phyloP scores from a whole-genome alignment of 1,284 basidiomycete species.

The Prillingera fragicola region DNA sequence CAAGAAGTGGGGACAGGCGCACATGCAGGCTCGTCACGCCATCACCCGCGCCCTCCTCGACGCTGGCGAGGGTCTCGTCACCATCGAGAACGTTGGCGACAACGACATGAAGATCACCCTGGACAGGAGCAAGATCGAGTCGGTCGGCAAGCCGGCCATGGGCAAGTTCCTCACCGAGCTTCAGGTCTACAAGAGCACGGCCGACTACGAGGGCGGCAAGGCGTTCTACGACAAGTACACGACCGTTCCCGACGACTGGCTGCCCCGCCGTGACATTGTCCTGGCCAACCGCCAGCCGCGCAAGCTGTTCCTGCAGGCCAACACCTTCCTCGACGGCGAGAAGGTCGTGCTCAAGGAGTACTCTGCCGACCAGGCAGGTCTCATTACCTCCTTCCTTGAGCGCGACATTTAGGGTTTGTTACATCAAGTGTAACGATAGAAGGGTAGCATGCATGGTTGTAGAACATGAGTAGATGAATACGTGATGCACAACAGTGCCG shows the following conservation, averaged over 20 bases:
- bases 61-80: conserved; percentile 10
- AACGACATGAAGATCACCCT: conserved; percentile 13
- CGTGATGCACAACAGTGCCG: too few relatives aligned
- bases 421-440: too few relatives aligned
- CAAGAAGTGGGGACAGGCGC: conserved; percentile 81
- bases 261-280: conserved; percentile 13
- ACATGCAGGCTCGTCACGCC: conserved; percentile 58
- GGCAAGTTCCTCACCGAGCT: conserved; percentile 16
- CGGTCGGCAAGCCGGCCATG: conserved; percentile 12
- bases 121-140: conserved; percentile 11
- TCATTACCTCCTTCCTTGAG: conserved; percentile 17
- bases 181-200: conserved; percentile 19
- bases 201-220: conserved; percentile 10
- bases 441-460: too few relatives aligned
- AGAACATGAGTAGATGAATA: too few relatives aligned
- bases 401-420: conserved; percentile 13
- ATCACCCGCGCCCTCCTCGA: conserved; percentile 15
- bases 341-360: conserved; percentile 17
- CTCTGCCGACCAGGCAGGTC: conserved; percentile 8
- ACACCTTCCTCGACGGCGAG: conserved; percentile 12
- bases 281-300: conserved; percentile 14
- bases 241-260: conserved; percentile 10
- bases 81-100: conserved; percentile 8
- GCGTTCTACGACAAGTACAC: conserved; percentile 13
- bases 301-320: conserved; percentile 20